Conservation (phyloP, 768 basidiomycete species). For the Pleurotus tuber-regium region DNA sequence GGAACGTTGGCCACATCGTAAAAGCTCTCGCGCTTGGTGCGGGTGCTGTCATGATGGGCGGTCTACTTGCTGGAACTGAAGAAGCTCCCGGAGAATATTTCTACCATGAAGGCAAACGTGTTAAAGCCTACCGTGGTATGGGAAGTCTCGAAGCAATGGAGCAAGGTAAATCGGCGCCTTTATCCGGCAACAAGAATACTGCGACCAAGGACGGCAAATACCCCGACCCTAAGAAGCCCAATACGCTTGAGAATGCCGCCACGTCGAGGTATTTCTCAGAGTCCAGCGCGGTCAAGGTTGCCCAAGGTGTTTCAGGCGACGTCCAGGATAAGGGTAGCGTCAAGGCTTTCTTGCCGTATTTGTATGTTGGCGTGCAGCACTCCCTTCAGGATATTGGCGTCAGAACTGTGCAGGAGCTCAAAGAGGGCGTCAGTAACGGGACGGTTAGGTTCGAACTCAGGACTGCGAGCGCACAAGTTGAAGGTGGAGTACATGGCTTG, state of each 20-base stretch:
- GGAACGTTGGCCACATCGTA: constrained; percentile 96
- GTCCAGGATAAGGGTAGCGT: constrained; percentile 97
- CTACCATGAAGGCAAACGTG: constrained; percentile 97
- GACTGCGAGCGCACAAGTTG: constrained; percentile 92
- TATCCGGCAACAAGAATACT: constrained; percentile 23
- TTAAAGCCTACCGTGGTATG: constrained; percentile 99
- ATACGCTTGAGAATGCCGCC: constrained; percentile 83
- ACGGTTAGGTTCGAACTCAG: constrained; percentile 86
- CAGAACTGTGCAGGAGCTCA: constrained; percentile 61
- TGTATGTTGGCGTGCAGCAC: constrained; percentile 83
- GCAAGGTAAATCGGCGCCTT: constrained; percentile 53
- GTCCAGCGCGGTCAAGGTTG: constrained; percentile 90
- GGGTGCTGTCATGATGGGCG: constrained; percentile 98
- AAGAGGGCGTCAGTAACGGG: constrained; percentile 61
- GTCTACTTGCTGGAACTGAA: constrained; percentile 90
- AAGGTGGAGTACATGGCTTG: constrained; percentile 93
- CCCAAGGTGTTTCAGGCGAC: constrained; percentile 94
- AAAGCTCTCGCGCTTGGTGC: constrained; percentile 95
- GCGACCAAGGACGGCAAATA: constrained; percentile 38
- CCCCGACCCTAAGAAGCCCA: constrained; percentile 43
- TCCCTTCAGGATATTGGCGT: constrained; percentile 94
- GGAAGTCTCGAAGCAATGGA: constrained; percentile 95
- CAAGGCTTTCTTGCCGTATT: constrained; percentile 87
- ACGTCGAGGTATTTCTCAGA: constrained; percentile 96
- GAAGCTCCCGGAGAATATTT: constrained; percentile 99